Conservation (phyloP, 441 rosid genomes). For the Pelargonium citronellum region DNA sequence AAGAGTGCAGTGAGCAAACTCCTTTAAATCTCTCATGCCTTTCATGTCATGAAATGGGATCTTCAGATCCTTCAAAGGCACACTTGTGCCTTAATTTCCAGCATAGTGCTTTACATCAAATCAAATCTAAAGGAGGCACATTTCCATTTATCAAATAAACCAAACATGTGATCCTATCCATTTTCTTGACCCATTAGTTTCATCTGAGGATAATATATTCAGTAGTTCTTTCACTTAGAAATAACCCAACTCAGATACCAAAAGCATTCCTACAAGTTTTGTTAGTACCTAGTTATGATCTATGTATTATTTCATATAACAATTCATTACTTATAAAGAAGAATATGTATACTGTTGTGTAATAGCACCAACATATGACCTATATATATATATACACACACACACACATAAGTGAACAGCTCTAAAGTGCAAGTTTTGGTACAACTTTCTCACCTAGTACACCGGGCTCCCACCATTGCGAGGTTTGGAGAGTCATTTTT, state of each 20-base stretch:
- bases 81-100: background rate
- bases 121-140: background rate
- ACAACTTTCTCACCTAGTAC: too few species aligned
- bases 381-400: too few species aligned
- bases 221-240: background rate
- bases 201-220: background rate
- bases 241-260: too few species aligned
- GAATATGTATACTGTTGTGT: too few species aligned
- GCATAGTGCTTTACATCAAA: background rate
- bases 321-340: too few species aligned
- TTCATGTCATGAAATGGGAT: slow-evolving; percentile 1
- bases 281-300: background rate
- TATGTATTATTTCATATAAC: too few species aligned
- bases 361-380: too few species aligned
- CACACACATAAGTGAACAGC: too few species aligned
- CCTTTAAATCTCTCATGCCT: background rate
- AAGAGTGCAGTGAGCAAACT: background rate
- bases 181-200: background rate
- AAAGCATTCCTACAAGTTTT: too few species aligned
- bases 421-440: too few species aligned
- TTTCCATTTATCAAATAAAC: background rate
- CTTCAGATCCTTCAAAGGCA: background rate
- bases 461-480: too few species aligned
- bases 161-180: background rate
- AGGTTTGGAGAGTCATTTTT: too few species aligned